Percentiles rank a stretch among this genome's conserved stretches.
Evolutionary conservation across 352 stramenopile genomes (phyloP).

Genomic region (Globisporangium iwayamae): DNA sequence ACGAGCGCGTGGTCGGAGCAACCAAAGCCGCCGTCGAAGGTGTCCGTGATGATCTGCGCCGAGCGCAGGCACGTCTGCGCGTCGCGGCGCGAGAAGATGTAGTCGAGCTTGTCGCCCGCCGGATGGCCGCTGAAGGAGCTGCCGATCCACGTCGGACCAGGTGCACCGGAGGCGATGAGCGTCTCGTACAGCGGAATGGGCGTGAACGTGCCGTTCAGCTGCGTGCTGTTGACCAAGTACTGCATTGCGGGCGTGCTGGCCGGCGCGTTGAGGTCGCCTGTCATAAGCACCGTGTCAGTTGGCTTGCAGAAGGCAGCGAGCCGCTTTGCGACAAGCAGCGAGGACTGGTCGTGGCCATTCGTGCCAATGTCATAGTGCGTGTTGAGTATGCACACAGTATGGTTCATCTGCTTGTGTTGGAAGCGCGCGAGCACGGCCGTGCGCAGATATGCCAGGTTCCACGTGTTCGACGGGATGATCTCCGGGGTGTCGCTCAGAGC

Average conservation of each 20-base stretch:
- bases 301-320: slow-evolving; percentile 37
- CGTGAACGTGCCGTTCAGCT: slow-evolving; percentile 26
- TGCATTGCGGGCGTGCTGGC: slow-evolving; percentile 31
- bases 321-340: slow-evolving; percentile 42
- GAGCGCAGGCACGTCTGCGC: slow-evolving; percentile 37
- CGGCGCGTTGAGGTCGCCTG: slow-evolving; percentile 60
- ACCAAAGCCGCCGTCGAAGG: slow-evolving; percentile 42
- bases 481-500: slow-evolving; percentile 70
- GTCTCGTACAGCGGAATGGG: slow-evolving; percentile 64
- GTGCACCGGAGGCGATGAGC: slow-evolving; percentile 33
- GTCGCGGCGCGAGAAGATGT: slow-evolving; percentile 59
- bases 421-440: slow-evolving; percentile 57
- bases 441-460: slow-evolving; percentile 60
- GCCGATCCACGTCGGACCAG: slow-evolving; percentile 60
- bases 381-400: slow-evolving; percentile 67
- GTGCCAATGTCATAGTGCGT: slow-evolving; percentile 67
- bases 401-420: slow-evolving; percentile 21
- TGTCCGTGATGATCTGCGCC: slow-evolving; percentile 40
- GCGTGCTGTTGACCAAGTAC: slow-evolving; percentile 33
- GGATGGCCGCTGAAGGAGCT: slow-evolving; percentile 36
- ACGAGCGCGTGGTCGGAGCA: slow-evolving; percentile 63
- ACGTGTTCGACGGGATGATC: slow-evolving; percentile 52
- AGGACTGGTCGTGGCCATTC: slow-evolving; percentile 50
- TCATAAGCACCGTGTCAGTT: slow-evolving; percentile 55
- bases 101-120: slow-evolving; percentile 51